Percentiles rank a stretch among this genome's conserved stretches.
phyloP scores from a whole-genome alignment of 2,329 filamentous ascomycete genomes.

The Apiospora kogelbergensis region DNA sequence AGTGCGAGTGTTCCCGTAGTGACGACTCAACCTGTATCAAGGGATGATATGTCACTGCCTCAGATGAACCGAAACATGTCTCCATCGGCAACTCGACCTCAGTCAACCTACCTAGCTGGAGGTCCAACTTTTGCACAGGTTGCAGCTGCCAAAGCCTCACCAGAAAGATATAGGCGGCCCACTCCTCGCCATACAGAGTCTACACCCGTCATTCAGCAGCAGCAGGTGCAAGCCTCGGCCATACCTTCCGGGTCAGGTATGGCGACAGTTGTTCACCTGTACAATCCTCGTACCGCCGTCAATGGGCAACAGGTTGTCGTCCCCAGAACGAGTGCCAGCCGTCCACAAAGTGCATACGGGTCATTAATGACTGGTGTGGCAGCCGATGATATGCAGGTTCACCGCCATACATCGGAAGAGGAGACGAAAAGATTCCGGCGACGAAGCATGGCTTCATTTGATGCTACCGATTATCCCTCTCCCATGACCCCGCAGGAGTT shows the following conservation, averaged over 20 bases:
- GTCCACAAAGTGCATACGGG: conserved; percentile 55
- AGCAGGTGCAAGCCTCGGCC: conserved; percentile 36
- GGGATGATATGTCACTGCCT: conserved; percentile 53
- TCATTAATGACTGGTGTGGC: conserved; percentile 43
- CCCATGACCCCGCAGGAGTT: conserved; percentile 38
- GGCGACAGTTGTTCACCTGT: conserved; percentile 55
- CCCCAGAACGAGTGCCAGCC: conserved; percentile 32
- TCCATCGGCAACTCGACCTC: conserved; percentile 39
- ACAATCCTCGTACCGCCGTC: conserved; percentile 44
- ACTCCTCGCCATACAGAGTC: conserved; percentile 57
- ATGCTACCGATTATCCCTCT: conserved; percentile 44
- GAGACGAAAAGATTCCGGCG: conserved; percentile 75
- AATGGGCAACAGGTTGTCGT: conserved; percentile 31
- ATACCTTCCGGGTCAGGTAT: conserved; percentile 53
- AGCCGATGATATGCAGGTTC: conserved; percentile 69
- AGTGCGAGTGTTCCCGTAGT: conserved; percentile 22
- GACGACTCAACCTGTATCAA: conserved; percentile 39
- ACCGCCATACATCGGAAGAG: conserved; percentile 58
- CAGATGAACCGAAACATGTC: conserved; percentile 41
- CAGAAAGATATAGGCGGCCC: conserved; percentile 79
- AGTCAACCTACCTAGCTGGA: conserved; percentile 40
- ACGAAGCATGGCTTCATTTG: conserved; percentile 74
- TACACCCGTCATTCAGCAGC: conserved; percentile 28
- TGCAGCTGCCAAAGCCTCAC: conserved; percentile 64
- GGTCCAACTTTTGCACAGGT: conserved; percentile 58